Evolutionary conservation across 805 yeast genomes (phyloP).

Genomic region (Soucietia sequanensis): DNA sequence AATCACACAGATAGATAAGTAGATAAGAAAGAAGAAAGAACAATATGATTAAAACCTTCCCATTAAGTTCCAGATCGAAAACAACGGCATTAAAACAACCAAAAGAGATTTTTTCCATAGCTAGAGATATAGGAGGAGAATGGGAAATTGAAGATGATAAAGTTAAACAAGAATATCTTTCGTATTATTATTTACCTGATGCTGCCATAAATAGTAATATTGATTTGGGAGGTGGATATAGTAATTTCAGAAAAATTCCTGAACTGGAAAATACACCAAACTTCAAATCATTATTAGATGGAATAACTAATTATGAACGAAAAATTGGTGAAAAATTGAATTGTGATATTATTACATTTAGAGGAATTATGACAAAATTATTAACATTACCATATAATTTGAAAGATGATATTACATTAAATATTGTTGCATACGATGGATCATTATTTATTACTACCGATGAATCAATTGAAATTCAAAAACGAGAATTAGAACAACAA

Average conservation of each 20-base stretch:
- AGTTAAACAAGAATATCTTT: slow-evolving; percentile 50
- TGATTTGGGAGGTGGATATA: slow-evolving; percentile 66
- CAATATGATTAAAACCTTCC: slow-evolving; percentile 32
- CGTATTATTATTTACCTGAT: slow-evolving; percentile 83
- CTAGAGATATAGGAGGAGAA: slow-evolving; percentile 55
- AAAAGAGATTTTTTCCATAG: slow-evolving; percentile 68
- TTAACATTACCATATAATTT: slow-evolving; percentile 64
- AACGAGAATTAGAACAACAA: slow-evolving; percentile 19
- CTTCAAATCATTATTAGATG: slow-evolving; percentile 55
- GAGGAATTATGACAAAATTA: slow-evolving; percentile 79
- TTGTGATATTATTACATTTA: slow-evolving; percentile 73
- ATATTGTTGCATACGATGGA: slow-evolving; percentile 71
- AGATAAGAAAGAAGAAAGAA: too few species aligned
- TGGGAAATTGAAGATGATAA: slow-evolving; percentile 37
- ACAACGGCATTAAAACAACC: slow-evolving; percentile 82
- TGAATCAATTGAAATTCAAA: slow-evolving; percentile 37
- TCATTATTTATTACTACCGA: slow-evolving; percentile 62
- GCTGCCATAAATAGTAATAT: slow-evolving; percentile 54
- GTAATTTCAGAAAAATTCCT: slow-evolving; percentile 55
- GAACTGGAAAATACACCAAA: slow-evolving; percentile 53
- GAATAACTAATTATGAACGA: slow-evolving; percentile 58
- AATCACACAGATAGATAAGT: too few species aligned
- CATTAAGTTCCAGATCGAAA: slow-evolving; percentile 49
- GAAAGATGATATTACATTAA: slow-evolving; percentile 56
- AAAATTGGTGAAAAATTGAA: slow-evolving; percentile 42